phyloP scores from a whole-genome alignment of 768 basidiomycete genomes.

The Lactarius tabidus region DNA sequence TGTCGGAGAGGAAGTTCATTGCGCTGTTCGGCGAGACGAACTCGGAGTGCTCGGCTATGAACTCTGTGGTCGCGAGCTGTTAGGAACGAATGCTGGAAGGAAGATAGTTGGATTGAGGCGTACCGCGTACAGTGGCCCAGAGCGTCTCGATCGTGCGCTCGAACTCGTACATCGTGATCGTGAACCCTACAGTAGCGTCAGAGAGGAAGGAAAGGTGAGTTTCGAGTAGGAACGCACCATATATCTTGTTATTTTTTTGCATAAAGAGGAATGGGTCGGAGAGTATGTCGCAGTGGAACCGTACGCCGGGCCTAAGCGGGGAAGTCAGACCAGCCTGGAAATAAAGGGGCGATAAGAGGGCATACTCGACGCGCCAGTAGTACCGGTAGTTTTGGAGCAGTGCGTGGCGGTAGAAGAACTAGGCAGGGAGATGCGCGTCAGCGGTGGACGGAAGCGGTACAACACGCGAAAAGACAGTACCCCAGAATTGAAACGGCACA shows the following conservation, averaged over 20 bases:
- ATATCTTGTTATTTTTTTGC: slow-evolving; percentile 76
- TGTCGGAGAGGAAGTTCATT: slow-evolving; percentile 69
- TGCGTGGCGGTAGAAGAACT: slow-evolving; percentile 85
- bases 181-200: slow-evolving; percentile 52
- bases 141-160: slow-evolving; percentile 74
- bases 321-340: neutral
- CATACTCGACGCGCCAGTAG: slow-evolving; percentile 90
- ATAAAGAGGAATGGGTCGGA: slow-evolving; percentile 68
- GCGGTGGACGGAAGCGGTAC: neutral
- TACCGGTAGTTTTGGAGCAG: slow-evolving; percentile 73
- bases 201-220: too few relatives aligned
- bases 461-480: slow-evolving; percentile 24
- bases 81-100: too few relatives aligned
- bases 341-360: slow-evolving; percentile 1
- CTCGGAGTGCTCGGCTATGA: slow-evolving; percentile 58
- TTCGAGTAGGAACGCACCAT: slow-evolving; percentile 45
- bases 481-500: slow-evolving; percentile 52
- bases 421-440: neutral
- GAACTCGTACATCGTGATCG: slow-evolving; percentile 75
- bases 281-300: slow-evolving; percentile 75
- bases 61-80: slow-evolving; percentile 46
- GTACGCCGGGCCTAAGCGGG: slow-evolving; percentile 59
- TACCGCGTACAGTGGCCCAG: slow-evolving; percentile 72
- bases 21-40: slow-evolving; percentile 61
- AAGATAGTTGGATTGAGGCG: neutral